Evolutionary conservation across 176 grass and related monocot genomes (phyloP).

Genomic region (Eleusine coracana): DNA sequence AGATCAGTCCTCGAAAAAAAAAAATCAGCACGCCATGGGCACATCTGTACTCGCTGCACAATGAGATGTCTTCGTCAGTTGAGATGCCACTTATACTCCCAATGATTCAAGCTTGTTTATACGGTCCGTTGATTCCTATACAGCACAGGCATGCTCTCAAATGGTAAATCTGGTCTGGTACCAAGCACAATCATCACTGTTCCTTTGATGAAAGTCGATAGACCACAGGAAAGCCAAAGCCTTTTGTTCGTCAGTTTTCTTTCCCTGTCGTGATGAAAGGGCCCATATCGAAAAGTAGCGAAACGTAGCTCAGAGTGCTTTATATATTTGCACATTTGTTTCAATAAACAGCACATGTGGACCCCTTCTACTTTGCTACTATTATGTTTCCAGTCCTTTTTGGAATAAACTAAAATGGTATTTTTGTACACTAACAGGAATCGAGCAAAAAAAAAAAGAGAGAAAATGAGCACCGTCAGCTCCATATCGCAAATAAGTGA

Average conservation of each 20-base stretch:
- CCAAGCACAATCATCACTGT: slow-evolving; percentile 15
- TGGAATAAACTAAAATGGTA: no score
- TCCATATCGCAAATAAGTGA: not conserved
- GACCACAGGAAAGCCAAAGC: not conserved
- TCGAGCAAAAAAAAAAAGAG: no score
- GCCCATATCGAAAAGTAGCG: no score
- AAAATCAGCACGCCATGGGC: not conserved
- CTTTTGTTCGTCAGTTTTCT: not conserved
- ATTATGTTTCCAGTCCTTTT: no score
- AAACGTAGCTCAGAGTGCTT: not conserved
- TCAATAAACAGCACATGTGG: no score
- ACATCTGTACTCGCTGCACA: not conserved
- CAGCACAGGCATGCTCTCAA: not conserved
- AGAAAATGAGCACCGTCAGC: not conserved
- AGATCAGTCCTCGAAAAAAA: not conserved
- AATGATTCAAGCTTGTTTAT: slow-evolving; percentile 19
- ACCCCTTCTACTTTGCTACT: no score
- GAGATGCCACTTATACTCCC: slow-evolving; percentile 18
- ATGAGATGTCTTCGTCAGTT: slow-evolving; percentile 7
- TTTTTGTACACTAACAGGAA: no score
- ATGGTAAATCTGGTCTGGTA: not conserved
- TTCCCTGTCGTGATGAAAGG: not conserved
- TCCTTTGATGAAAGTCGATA: not conserved
- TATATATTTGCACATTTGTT: not conserved
- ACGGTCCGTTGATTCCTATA: not conserved